These are phyloP conservation scores for Penicillium olsonii DNA, from an alignment of 2,329 filamentous ascomycete genomes.

Conservation along the genomic window DNA sequence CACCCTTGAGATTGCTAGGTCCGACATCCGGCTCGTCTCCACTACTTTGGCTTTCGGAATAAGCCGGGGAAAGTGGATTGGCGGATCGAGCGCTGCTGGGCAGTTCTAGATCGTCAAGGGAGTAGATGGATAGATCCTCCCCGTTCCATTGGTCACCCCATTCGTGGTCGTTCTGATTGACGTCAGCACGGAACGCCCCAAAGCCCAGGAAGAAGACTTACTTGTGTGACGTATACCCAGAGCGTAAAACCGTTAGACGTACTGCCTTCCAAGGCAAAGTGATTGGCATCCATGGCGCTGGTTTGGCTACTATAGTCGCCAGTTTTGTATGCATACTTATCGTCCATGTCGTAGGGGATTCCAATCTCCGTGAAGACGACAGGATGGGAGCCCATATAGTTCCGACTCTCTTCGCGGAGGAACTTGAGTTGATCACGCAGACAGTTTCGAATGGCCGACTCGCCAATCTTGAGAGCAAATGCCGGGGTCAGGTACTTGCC, in stretches of 20 bases:
- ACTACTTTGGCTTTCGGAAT: conserved; percentile 54
- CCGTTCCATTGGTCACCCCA: conserved; percentile 97
- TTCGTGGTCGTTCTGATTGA: conserved; percentile 72
- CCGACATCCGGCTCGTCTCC: conserved; percentile 58
- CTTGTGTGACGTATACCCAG: conserved; percentile 80
- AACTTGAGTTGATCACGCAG: conserved; percentile 83
- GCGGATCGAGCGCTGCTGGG: conserved; percentile 34
- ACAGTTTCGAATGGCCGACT: conserved; percentile 91
- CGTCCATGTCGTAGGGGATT: conserved; percentile 98
- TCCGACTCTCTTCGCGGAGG: conserved; percentile 81
- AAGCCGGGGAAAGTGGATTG: conserved; percentile 52
- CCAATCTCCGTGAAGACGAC: conserved; percentile 93
- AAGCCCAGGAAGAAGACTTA: conserved; percentile 37
- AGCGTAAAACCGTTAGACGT: conserved; percentile 81
- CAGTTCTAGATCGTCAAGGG: conserved; percentile 72
- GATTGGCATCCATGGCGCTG: conserved; percentile 91
- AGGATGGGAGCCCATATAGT: conserved; percentile 84
- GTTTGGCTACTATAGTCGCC: conserved; percentile 93
- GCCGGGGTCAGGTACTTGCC: conserved; percentile 86
- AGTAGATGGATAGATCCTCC: conserved; percentile 91
- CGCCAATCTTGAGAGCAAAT: conserved; percentile 89
- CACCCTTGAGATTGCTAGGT: conserved; percentile 73
- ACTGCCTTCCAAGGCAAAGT: conserved; percentile 86
- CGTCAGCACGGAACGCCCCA: neutral
- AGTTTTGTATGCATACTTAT: conserved; percentile 91